Base-by-base conservation (phyloP, 2,329 filamentous ascomycete species). In the Elsinoe australis region DNA sequence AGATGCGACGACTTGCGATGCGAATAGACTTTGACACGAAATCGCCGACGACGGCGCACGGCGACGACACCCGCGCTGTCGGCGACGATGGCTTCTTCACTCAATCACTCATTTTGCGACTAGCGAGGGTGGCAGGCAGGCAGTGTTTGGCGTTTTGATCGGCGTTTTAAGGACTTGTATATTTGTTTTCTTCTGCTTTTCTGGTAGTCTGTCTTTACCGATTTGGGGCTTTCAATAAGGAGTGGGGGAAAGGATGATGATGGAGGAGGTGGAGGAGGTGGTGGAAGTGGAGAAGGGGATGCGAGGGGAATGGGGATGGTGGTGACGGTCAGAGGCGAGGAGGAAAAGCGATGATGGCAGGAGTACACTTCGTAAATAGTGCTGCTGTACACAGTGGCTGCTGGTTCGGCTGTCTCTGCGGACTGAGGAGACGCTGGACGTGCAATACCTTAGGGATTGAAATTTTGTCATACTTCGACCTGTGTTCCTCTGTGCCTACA, bases 321-420 rank as follows among this genome's bases (percentile, higher is more conserved):
- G 4, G 17, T n/a, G n/a, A n/a, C n/a, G 7, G 7, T 10, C 29
- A 8, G 29, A 31, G 3, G 14, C 7, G 7, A 32, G 17, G 29
- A 7, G 9, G 12, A 32, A 15, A 32, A 15, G 29, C n/a, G n/a
- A n/a, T n/a, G 9, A 19, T 5, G 14, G n/a, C 12, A 36, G 12
- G 18, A 32, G 28, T 44, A 44, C 26, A 32, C 26, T 44, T 44
- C 39, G 39, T 44, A 44, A 44, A 44, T 44, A 44, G 39, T 44
- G 39, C 39, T 44, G 39, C 35, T 39, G 35, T 39, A 39, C 21
- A 39, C 35, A 39, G 35, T 26, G 14, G 35, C 35, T 39, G 35
- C 24, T 44, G 28, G 39, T 41, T 41, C 36, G 21, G 36, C 36
- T 41, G 36, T 26, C 22, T 28, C 21, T 32, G 29, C 19, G 15